Evolutionary conservation across 148 eudicot species (phyloP).

Genomic region (Rhododendron simsii): DNA sequence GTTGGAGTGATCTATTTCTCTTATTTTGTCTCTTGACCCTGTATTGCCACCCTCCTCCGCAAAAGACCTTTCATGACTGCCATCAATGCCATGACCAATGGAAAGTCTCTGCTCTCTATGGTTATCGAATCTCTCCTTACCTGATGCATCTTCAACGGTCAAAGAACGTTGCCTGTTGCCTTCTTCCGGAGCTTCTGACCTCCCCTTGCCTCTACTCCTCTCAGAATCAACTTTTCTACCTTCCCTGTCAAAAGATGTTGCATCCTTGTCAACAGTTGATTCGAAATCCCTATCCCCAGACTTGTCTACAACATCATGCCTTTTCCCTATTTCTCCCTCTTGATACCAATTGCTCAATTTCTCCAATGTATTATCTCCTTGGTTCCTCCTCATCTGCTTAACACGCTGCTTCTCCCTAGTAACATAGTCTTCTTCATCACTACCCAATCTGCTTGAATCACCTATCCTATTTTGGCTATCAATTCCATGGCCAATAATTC

Average conservation of each 20-base stretch:
- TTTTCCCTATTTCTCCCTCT: conserved; percentile 62
- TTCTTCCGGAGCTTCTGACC: conserved; percentile 45
- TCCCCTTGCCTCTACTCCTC: conserved; percentile 47
- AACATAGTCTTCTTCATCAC: conserved; percentile 66
- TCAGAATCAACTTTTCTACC: conserved; percentile 50
- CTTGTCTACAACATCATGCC: conserved; percentile 49
- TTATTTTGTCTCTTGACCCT: conserved; percentile 40
- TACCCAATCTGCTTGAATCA: conserved; percentile 55
- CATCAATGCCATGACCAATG: conserved; percentile 32
- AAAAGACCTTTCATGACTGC: conserved; percentile 39
- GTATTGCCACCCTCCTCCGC: conserved; percentile 41
- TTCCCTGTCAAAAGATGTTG: conserved; percentile 41
- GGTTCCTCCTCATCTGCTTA: conserved; percentile 50
- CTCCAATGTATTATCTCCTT: conserved; percentile 71
- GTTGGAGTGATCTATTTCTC: conserved; percentile 45
- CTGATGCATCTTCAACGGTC: conserved; percentile 34
- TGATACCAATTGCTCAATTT: conserved; percentile 80
- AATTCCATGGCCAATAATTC: conserved; percentile 51
- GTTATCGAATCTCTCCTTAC: conserved; percentile 43
- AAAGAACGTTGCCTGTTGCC: conserved; percentile 31
- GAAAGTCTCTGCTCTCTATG: conserved; percentile 33
- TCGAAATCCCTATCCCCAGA: conserved; percentile 32
- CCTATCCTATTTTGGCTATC: conserved; percentile 54
- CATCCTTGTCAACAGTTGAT: conserved; percentile 35
- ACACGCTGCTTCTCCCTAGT: conserved; percentile 46